These are phyloP conservation scores for Ophiostoma angusticollis DNA, from an alignment of 2,329 filamentous ascomycete species.

Conservation along the genomic window DNA sequence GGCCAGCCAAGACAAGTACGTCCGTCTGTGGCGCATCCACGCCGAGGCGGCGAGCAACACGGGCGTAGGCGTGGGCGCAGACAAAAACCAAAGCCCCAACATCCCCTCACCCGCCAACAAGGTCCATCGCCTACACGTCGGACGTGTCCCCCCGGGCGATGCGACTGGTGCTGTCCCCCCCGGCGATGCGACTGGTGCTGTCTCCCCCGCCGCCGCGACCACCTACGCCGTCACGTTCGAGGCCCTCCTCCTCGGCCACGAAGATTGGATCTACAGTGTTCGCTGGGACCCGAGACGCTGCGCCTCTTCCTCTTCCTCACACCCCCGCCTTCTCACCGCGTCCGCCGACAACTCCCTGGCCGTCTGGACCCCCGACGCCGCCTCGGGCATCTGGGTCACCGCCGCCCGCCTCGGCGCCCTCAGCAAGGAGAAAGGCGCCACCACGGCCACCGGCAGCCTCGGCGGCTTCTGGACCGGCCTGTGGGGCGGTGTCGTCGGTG, in stretches of 20 bases:
- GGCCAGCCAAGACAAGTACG: constrained; percentile 94
- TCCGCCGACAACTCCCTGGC: constrained; percentile 92
- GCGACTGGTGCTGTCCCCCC: no score
- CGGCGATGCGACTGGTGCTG: no score
- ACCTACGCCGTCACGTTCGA: constrained; percentile 79
- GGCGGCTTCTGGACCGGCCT: constrained; percentile 94
- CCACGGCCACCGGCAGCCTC: constrained; percentile 87
- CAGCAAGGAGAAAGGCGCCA: constrained; percentile 87
- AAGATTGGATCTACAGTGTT: constrained; percentile 95
- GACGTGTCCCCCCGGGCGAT: no score
- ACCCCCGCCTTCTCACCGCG: constrained; percentile 65
- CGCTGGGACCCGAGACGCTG: constrained; percentile 58
- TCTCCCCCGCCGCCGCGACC: no score
- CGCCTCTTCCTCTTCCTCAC: no score
- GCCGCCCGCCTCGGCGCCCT: constrained; percentile 80
- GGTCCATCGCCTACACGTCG: constrained; percentile 59
- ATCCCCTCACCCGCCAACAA: constrained; percentile 73
- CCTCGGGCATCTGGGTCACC: constrained; percentile 85
- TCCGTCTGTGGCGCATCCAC: constrained; percentile 82
- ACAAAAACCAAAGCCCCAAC: constrained; percentile 72
- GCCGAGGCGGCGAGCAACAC: constrained; percentile 42
- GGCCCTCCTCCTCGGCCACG: constrained; percentile 82
- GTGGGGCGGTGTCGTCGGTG: constrained; percentile 62
- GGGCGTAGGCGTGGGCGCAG: constrained; percentile 40
- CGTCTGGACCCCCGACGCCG: constrained; percentile 77